phyloP scores from a whole-genome alignment of 2,329 filamentous ascomycete genomes.

The Dissoconium aciculare region DNA sequence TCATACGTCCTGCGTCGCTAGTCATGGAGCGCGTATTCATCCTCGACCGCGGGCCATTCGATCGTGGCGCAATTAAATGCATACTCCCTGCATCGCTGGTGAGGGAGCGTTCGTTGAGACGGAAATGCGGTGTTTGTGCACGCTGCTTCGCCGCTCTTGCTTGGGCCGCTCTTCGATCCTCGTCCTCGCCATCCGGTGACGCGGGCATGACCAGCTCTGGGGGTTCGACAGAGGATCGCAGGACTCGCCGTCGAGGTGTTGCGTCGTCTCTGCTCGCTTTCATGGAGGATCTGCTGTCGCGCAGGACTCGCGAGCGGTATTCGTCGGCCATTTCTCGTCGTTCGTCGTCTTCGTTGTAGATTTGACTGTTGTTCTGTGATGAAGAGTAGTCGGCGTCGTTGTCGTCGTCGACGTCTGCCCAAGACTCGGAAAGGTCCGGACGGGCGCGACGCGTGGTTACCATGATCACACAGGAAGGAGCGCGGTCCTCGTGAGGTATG shows the following conservation, averaged over 20 bases:
- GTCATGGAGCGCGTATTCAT: constrained; percentile 19
- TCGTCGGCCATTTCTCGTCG: constrained; percentile 16
- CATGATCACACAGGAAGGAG: constrained; percentile 8
- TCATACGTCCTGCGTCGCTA: constrained; percentile 17
- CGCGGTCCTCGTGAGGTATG: not conserved
- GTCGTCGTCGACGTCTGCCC: constrained; percentile 20
- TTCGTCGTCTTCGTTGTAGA: constrained; percentile 18
- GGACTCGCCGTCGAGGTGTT: constrained; percentile 10
- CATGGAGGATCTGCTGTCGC: constrained; percentile 8
- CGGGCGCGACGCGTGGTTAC: constrained; percentile 11
- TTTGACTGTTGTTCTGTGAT: constrained; percentile 5
- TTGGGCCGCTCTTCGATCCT: too few relatives aligned
- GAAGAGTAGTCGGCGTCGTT: constrained; percentile 10
- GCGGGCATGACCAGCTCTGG: constrained; percentile 31
- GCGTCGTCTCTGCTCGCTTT: constrained; percentile 2
- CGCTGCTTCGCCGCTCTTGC: constrained; percentile 6
- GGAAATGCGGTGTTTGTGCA: constrained; percentile 11
- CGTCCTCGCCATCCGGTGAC: constrained; percentile 20
- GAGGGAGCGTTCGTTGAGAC: constrained; percentile 18
- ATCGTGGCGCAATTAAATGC: constrained; percentile 7
- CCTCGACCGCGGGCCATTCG: constrained; percentile 17
- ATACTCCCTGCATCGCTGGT: constrained; percentile 20
- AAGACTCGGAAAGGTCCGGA: constrained; percentile 21
- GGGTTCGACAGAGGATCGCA: constrained; percentile 22
- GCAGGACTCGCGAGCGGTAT: constrained; percentile 8